These are phyloP conservation scores for Nakaseomyces bracarensis DNA, from an alignment of 1,139 yeast species.

Conservation along the genomic window DNA sequence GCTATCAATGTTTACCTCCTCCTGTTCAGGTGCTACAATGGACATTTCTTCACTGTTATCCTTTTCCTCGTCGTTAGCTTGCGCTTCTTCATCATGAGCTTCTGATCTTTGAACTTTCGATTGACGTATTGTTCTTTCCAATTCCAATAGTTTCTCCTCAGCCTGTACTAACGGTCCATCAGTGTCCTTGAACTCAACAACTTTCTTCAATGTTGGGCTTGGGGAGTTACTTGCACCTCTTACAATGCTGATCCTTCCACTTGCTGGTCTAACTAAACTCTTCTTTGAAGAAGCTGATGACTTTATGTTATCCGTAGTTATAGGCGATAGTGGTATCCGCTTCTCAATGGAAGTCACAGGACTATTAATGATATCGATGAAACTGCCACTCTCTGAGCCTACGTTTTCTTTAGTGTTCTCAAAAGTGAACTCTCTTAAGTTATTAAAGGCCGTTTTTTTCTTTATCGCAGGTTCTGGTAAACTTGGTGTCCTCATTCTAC, in stretches of 20 bases:
- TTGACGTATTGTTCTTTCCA: conserved; percentile 1
- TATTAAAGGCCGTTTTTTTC: conserved; percentile 13
- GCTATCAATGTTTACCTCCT: not conserved
- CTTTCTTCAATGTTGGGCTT: conserved; percentile 7
- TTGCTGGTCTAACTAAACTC: conserved; percentile 22
- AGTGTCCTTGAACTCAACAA: conserved; percentile 8
- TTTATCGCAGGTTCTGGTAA: conserved; percentile 8
- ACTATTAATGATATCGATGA: not conserved
- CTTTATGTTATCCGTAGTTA: not conserved
- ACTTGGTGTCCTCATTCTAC: conserved; percentile 2
- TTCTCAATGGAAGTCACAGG: not conserved
- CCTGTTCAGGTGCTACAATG: not conserved
- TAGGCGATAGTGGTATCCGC: not conserved
- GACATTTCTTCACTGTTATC: not conserved
- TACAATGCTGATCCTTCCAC: conserved; percentile 31
- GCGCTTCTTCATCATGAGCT: not conserved
- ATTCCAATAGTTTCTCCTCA: conserved; percentile 6
- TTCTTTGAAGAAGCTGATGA: not conserved
- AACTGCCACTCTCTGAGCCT: not conserved
- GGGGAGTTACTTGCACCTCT: conserved; percentile 13
- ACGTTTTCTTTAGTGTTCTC: conserved; percentile 11
- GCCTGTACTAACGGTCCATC: not conserved
- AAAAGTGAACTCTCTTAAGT: conserved; percentile 20
- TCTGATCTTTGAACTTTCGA: conserved; percentile 1
- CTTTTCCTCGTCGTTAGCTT: not conserved